Conservation (phyloP, 352 stramenopile species). For the Phytophthora cajani region DNA sequence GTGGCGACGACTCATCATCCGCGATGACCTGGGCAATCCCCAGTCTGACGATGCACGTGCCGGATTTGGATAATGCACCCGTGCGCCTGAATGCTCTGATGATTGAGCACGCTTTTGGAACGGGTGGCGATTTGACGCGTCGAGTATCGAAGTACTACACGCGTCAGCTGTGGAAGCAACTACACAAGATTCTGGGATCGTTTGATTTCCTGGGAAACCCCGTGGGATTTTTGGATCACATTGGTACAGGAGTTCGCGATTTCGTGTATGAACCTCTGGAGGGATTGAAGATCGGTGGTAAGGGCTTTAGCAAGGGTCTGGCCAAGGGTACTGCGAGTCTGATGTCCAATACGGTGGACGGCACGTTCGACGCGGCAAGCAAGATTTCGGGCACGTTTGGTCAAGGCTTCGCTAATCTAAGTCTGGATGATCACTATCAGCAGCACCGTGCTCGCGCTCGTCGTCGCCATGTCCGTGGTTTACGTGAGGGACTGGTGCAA, state of each 20-base stretch:
- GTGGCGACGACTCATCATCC: slow-evolving; percentile 53
- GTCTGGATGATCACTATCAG: slow-evolving; percentile 89
- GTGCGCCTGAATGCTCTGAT: slow-evolving; percentile 88
- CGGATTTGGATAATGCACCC: slow-evolving; percentile 88
- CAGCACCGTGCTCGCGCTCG: slow-evolving; percentile 81
- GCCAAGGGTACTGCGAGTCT: slow-evolving; percentile 89
- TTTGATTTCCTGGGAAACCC: slow-evolving; percentile 91
- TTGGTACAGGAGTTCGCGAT: slow-evolving; percentile 95
- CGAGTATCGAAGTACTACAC: slow-evolving; percentile 93
- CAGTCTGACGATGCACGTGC: slow-evolving; percentile 88
- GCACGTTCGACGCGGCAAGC: slow-evolving; percentile 87
- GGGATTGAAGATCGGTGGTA: slow-evolving; percentile 88
- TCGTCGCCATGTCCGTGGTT: slow-evolving; percentile 77
- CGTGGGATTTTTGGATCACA: slow-evolving; percentile 92
- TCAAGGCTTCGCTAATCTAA: slow-evolving; percentile 86
- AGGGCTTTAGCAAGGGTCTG: slow-evolving; percentile 86
- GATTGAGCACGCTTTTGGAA: slow-evolving; percentile 91
- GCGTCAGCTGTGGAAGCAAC: slow-evolving; percentile 87
- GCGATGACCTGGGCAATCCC: slow-evolving; percentile 80
- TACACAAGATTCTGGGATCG: slow-evolving; percentile 89
- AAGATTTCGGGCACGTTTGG: slow-evolving; percentile 91
- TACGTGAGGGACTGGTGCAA: slow-evolving; percentile 83
- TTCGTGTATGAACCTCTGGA: slow-evolving; percentile 98
- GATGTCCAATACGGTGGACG: slow-evolving; percentile 87
- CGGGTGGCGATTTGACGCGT: slow-evolving; percentile 80